Evolutionary conservation across 2,329 filamentous ascomycete genomes (phyloP), one percentile per base, ranked within the genome.

Genomic region (Helotiales sp.): DNA sequence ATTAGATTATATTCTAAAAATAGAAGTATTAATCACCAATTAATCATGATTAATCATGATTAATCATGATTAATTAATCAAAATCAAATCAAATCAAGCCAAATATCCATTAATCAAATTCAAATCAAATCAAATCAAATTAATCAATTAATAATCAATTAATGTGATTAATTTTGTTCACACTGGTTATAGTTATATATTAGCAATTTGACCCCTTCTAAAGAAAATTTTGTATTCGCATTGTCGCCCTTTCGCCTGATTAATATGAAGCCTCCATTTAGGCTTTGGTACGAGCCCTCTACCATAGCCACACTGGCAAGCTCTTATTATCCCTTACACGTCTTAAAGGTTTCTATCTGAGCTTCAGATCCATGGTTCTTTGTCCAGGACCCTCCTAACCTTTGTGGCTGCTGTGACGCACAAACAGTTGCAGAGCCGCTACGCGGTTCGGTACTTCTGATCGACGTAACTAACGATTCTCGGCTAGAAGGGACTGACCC

Each of bases 381-480:
- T 30, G 43, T 66, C 52, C 37, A 30, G 52, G 58, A 58, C 37
- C 64, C 30, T 62, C 15, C 3, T 13, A 40, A 15, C 7, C 49
- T 66, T 66, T 66, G 43, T 66, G 58, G 50, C 64, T 66, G 59
- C 50, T 62, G 24, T 54, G 28, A 43, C 50, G 49, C 26, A 52
- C 22, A 63, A 66, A 63, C 28, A 43, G 22, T 57, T 58, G 20
- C 15, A 66, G 28, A 32, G 59, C 52, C 20, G 52, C 40, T n/a
- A 52, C 24, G 64, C 58, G 59, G 50, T 47, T 62, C 28, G 40
- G 59, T 66, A 58, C 64, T 63, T 66, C 64, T 62, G 52, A 66
- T 66, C 40, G 40, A 43, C 15, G 40, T 15, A 43, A 20, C 40
- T 63, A 63, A 66, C 59, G 26, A 63, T 59, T 49, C 43, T 59